Percentiles rank a stretch among this genome's conserved stretches.
Evolutionary conservation across 2,329 filamentous ascomycete genomes (phyloP).

Genomic region (Penicillium frequentans): DNA sequence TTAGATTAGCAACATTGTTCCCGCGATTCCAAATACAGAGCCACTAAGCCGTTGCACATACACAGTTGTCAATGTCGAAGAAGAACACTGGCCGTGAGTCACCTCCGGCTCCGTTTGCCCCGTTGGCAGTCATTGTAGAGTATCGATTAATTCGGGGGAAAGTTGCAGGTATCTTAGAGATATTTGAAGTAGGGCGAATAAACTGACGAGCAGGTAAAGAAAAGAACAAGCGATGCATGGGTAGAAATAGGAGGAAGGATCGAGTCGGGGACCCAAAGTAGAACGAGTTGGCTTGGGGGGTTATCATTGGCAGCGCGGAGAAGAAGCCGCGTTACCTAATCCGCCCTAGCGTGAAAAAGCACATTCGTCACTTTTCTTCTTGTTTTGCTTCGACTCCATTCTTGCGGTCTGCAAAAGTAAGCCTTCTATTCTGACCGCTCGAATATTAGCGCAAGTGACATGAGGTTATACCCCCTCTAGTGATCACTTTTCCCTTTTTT

Average conservation of each 20-base stretch:
- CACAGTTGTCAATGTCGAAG: slow-evolving; percentile 98
- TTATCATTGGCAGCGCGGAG: not conserved
- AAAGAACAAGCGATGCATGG: slow-evolving; percentile 18
- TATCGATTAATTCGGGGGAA: not conserved
- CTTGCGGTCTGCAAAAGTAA: not conserved
- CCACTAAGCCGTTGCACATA: slow-evolving; percentile 40
- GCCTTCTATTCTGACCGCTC: not conserved
- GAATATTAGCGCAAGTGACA: not conserved
- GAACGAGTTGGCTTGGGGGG: not conserved
- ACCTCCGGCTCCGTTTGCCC: slow-evolving; percentile 12
- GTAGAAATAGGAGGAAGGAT: not conserved
- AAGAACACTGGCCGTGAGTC: slow-evolving; percentile 59
- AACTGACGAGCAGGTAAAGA: slow-evolving; percentile 5
- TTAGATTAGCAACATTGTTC: slow-evolving; percentile 11
- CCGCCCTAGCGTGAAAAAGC: slow-evolving; percentile 10
- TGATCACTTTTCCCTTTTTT: not conserved
- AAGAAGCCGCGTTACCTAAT: slow-evolving; percentile 17
- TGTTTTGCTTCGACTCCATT: slow-evolving; percentile 3
- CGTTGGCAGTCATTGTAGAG: slow-evolving; percentile 24
- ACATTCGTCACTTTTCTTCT: slow-evolving; percentile 10
- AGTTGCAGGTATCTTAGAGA: slow-evolving; percentile 1
- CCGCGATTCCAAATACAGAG: not conserved
- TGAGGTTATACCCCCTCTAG: not conserved
- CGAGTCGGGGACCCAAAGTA: not conserved
- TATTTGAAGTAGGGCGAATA: not conserved